Percentiles rank a stretch among this genome's conserved stretches.
These are phyloP conservation scores for Thraustochytrium striatum DNA, from an alignment of 352 stramenopile genomes.

Conservation along the genomic window DNA sequence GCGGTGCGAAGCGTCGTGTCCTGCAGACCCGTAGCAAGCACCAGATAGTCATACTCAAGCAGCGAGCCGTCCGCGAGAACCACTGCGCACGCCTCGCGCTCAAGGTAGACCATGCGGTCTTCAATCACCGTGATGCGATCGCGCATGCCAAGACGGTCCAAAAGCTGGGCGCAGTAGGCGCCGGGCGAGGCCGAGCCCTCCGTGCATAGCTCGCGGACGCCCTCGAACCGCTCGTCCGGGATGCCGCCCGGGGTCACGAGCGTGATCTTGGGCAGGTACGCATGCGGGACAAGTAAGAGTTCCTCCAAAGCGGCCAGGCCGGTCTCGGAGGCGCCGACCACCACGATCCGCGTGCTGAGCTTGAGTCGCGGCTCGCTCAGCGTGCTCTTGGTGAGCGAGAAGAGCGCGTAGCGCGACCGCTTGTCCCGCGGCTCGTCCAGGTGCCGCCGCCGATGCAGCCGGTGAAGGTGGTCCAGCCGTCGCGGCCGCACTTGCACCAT, in stretches of 20 bases:
- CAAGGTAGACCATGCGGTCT: conserved; percentile 66
- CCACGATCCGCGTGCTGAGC: conserved; percentile 73
- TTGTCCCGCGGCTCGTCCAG: conserved; percentile 21
- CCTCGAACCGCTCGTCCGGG: conserved; percentile 51
- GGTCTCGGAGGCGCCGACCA: conserved; percentile 73
- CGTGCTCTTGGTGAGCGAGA: conserved; percentile 72
- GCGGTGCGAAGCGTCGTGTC: conserved; percentile 56
- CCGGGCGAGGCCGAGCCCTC: conserved; percentile 11
- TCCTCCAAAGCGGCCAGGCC: conserved; percentile 70
- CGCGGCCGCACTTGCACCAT: conserved; percentile 55
- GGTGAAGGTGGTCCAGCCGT: conserved; percentile 17
- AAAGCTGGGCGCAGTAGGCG: conserved; percentile 50
- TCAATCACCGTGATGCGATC: conserved; percentile 64
- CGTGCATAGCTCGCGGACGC: conserved; percentile 39
- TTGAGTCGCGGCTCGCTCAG: conserved; percentile 75
- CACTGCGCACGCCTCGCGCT: conserved; percentile 65
- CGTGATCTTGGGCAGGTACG: conserved; percentile 75
- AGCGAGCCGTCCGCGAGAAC: conserved; percentile 72
- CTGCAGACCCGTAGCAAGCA: conserved; percentile 69
- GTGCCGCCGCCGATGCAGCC: background rate
- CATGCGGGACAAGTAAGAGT: conserved; percentile 70
- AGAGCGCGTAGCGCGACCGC: conserved; percentile 60
- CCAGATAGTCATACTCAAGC: conserved; percentile 74
- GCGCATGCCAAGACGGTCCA: conserved; percentile 63
- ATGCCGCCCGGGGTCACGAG: conserved; percentile 72